Evolutionary conservation across 345 rosid genomes (phyloP).

Genomic region (Triadica sebifera): DNA sequence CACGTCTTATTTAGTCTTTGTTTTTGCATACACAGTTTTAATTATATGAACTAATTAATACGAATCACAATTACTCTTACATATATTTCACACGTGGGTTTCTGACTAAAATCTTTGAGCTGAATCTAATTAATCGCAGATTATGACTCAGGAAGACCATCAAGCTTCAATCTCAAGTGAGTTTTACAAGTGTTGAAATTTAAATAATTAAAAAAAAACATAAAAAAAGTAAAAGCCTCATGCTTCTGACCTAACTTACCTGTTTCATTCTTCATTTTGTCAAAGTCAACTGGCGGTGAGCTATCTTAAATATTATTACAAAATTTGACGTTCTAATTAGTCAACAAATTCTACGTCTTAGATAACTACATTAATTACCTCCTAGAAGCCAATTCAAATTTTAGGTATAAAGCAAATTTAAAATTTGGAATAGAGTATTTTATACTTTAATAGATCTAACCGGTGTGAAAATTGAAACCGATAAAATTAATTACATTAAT

Average conservation of each 20-base stretch:
- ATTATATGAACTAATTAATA: too few relatives aligned
- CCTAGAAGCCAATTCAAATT: too few relatives aligned
- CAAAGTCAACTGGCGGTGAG: slow-evolving; percentile 1
- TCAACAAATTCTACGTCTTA: too few relatives aligned
- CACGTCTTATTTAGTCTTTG: not conserved
- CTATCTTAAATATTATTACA: not conserved
- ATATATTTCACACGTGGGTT: not conserved
- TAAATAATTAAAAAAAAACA: not conserved
- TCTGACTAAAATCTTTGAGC: not conserved
- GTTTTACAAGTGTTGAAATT: not conserved
- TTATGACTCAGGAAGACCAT: not conserved
- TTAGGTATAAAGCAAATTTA: too few relatives aligned
- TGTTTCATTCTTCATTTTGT: not conserved
- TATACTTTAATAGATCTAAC: too few relatives aligned
- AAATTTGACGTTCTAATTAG: too few relatives aligned
- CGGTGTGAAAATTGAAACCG: too few relatives aligned
- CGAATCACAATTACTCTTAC: not conserved
- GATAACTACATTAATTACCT: too few relatives aligned
- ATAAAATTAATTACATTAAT: too few relatives aligned
- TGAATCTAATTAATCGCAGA: too few relatives aligned
- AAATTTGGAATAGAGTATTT: too few relatives aligned
- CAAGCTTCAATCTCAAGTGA: not conserved
- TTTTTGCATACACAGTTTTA: not conserved
- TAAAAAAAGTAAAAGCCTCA: too few relatives aligned
- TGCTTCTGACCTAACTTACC: slow-evolving; percentile 17